Percentiles rank a stretch among this genome's conserved stretches.
Conservation (phyloP, 2,329 filamentous ascomycete genomes). For the Conoideocrella luteorostrata region DNA sequence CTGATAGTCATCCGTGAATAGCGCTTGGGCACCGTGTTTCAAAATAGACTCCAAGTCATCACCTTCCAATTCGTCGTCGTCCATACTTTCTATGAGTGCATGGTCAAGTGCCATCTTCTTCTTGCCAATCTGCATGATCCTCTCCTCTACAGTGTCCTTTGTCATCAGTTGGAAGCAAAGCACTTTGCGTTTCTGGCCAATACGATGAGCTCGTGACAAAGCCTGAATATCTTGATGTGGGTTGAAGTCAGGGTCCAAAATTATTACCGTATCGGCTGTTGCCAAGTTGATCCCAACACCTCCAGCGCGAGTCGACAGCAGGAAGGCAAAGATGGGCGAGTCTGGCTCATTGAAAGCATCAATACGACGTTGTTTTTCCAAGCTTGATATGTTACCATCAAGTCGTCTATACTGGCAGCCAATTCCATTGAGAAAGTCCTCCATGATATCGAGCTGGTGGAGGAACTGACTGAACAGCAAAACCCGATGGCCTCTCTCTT, state of each 20-base stretch:
- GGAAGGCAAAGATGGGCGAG: slow-evolving; percentile 79
- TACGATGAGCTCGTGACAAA: slow-evolving; percentile 86
- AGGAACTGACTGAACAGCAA: slow-evolving; percentile 96
- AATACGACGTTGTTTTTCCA: slow-evolving; percentile 91
- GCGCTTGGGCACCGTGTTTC: slow-evolving; percentile 75
- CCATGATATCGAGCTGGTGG: slow-evolving; percentile 77
- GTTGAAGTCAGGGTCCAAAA: slow-evolving; percentile 95
- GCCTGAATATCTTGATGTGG: slow-evolving; percentile 97
- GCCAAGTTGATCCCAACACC: slow-evolving; percentile 97
- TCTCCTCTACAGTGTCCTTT: slow-evolving; percentile 82
- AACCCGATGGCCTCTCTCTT: slow-evolving; percentile 79
- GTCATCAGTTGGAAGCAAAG: slow-evolving; percentile 94
- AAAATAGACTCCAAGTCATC: slow-evolving; percentile 83
- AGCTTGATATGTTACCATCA: slow-evolving; percentile 72
- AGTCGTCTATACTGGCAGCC: slow-evolving; percentile 70
- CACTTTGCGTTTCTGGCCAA: slow-evolving; percentile 93
- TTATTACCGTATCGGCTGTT: slow-evolving; percentile 95
- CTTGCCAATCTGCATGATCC: slow-evolving; percentile 90
- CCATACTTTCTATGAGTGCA: slow-evolving; percentile 87
- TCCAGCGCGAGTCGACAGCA: slow-evolving; percentile 88
- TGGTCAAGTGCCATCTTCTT: slow-evolving; percentile 96
- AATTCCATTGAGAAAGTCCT: slow-evolving; percentile 81
- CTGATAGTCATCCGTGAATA: slow-evolving; percentile 71
- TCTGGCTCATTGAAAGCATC: slow-evolving; percentile 85
- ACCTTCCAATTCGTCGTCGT: slow-evolving; percentile 70